These are phyloP conservation scores for Casuarina glauca DNA, from an alignment of 306 rosid species.

Conservation along the genomic window DNA sequence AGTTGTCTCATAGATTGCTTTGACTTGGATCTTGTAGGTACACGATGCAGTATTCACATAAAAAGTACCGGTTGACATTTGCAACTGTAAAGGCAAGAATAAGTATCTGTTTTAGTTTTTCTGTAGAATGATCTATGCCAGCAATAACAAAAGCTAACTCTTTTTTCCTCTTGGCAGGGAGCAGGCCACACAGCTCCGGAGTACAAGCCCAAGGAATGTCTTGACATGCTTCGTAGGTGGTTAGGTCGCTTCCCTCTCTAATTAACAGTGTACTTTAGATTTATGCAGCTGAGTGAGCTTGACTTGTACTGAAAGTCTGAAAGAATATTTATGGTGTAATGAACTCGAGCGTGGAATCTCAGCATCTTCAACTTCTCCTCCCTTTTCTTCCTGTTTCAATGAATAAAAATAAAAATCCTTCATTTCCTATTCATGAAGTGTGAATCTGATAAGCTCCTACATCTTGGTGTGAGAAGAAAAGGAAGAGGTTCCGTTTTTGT, in stretches of 20 bases:
- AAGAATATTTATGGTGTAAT: neutral
- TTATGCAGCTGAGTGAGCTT: neutral
- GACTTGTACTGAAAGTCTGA: neutral
- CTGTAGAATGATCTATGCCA: neutral
- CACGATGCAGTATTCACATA: neutral
- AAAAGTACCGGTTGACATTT: conserved; percentile 26
- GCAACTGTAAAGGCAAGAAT: conserved; percentile 47
- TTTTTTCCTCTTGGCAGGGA: conserved; percentile 13
- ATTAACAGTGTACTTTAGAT: neutral
- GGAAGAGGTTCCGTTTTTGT: too few relatives aligned
- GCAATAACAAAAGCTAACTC: neutral
- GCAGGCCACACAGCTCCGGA: conserved; percentile 39
- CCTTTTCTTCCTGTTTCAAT: too few relatives aligned
- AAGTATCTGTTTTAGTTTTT: neutral
- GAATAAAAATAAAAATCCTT: too few relatives aligned
- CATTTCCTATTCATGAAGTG: too few relatives aligned
- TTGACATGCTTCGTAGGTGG: conserved; percentile 31
- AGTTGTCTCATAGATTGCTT: neutral
- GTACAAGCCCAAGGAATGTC: conserved; percentile 24
- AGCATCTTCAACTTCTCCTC: neutral
- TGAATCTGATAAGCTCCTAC: too few relatives aligned
- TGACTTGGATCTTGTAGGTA: conserved; percentile 25
- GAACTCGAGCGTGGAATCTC: neutral
- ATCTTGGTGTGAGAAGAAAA: too few relatives aligned
- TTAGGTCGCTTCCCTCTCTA: neutral